Conservation (phyloP, 345 rosid genomes). For the Salix koriyanagi region DNA sequence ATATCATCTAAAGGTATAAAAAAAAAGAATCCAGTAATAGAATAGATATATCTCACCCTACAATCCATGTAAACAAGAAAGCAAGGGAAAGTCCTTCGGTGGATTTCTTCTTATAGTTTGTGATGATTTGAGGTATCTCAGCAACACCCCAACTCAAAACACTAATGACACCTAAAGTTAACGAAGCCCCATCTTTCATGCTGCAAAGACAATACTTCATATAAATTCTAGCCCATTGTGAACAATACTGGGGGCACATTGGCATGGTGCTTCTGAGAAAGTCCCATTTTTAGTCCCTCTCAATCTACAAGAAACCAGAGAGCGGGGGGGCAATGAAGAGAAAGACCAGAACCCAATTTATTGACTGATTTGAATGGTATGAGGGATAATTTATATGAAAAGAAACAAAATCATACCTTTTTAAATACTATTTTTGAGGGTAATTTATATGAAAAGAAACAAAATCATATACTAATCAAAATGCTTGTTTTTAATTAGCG, state of each 20-base stretch:
- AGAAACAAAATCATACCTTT: not conserved
- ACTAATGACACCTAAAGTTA: conserved; percentile 59
- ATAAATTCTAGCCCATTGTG: conserved; percentile 44
- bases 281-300: not conserved
- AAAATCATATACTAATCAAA: not conserved
- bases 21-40: not conserved
- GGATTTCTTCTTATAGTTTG: conserved; percentile 65
- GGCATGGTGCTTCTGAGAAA: conserved; percentile 1
- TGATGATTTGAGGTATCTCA: conserved; percentile 74
- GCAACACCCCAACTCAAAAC: conserved; percentile 80
- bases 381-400: not conserved
- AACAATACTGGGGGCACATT: conserved; percentile 41
- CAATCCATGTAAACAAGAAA: conserved; percentile 72
- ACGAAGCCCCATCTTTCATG: conserved; percentile 42
- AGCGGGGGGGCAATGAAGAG: not conserved
- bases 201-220: conserved; percentile 51
- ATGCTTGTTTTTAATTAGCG: not conserved
- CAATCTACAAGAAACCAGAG: not conserved
- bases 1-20: not conserved
- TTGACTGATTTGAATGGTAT: not conserved
- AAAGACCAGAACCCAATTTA: not conserved
- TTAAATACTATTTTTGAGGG: too few species aligned
- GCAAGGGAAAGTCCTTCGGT: conserved; percentile 72
- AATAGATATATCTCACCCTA: conserved; percentile 49
- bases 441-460: not conserved